Conservation (phyloP, 2,329 filamentous ascomycete genomes). For the Ceratocystiopsis minuta region DNA sequence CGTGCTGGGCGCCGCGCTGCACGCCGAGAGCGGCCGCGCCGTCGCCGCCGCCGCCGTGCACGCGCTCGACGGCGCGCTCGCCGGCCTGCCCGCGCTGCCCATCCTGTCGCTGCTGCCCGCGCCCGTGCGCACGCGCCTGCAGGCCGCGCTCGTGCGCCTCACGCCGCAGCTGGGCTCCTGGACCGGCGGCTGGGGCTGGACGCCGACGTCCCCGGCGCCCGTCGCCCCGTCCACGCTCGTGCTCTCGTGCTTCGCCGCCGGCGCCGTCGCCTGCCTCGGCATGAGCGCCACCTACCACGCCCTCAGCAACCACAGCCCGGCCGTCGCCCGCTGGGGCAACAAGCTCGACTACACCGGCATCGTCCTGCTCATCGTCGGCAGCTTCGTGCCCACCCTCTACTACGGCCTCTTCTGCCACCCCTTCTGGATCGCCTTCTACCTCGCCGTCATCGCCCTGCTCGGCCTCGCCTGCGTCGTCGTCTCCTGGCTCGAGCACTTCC, state of each 20-base stretch:
- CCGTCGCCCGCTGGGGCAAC: slow-evolving; percentile 69
- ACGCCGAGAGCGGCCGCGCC: slow-evolving; percentile 15
- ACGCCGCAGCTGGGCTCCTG: too few species aligned
- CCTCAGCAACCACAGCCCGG: slow-evolving; percentile 65
- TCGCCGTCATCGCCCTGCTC: slow-evolving; percentile 59
- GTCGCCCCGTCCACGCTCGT: slow-evolving; percentile 43
- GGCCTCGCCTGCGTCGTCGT: slow-evolving; percentile 60
- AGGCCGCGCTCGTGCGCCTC: too few species aligned
- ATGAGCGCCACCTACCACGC: slow-evolving; percentile 78
- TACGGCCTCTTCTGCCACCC: slow-evolving; percentile 67
- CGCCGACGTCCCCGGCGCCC: slow-evolving; percentile 22
- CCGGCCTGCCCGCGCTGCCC: neutral
- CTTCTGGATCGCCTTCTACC: slow-evolving; percentile 49
- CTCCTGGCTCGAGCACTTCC: slow-evolving; percentile 66
- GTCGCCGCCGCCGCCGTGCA: too few species aligned
- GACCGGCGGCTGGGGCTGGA: neutral
- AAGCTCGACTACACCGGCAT: slow-evolving; percentile 92
- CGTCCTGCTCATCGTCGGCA: slow-evolving; percentile 77
- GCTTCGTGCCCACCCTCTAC: slow-evolving; percentile 73
- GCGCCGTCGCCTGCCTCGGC: slow-evolving; percentile 53
- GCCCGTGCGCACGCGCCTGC: neutral
- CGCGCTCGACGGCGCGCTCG: neutral
- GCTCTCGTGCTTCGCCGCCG: slow-evolving; percentile 63
- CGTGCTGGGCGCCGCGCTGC: slow-evolving; percentile 31
- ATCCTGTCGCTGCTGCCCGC: neutral